Percentiles rank a stretch among this genome's conserved stretches.
phyloP scores from a whole-genome alignment of 805 yeast species.

The Suhomyces sp. region DNA sequence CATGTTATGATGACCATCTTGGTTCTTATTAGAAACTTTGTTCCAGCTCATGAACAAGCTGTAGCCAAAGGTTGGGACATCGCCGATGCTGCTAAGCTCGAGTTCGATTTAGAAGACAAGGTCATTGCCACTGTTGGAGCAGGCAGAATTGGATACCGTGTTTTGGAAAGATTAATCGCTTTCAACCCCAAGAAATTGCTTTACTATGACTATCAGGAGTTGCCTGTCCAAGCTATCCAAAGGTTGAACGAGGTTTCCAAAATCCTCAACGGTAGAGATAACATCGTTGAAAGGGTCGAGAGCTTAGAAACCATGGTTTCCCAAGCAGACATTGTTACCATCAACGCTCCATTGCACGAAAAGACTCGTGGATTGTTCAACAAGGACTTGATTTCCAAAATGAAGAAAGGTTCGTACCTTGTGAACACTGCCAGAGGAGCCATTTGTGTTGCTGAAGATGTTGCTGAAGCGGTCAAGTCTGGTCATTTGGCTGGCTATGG shows the following conservation, averaged over 20 bases:
- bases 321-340: constrained; percentile 69
- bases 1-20: constrained; percentile 75
- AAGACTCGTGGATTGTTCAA: constrained; percentile 66
- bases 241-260: constrained; percentile 37
- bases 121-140: constrained; percentile 77
- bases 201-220: constrained; percentile 73
- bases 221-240: constrained; percentile 50
- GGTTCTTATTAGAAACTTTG: constrained; percentile 70
- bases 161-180: constrained; percentile 67
- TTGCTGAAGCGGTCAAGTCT: constrained; percentile 66
- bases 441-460: constrained; percentile 68
- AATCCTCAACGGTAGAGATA: constrained; percentile 50
- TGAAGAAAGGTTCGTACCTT: constrained; percentile 17
- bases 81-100: constrained; percentile 67
- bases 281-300: constrained; percentile 60
- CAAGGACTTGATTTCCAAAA: constrained; percentile 59
- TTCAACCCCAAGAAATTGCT: constrained; percentile 73
- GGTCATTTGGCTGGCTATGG: constrained; percentile 80
- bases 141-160: constrained; percentile 78
- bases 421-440: constrained; percentile 51
- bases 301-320: constrained; percentile 63
- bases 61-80: constrained; percentile 68
- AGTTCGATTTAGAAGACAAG: constrained; percentile 74
- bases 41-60: constrained; percentile 74
- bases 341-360: constrained; percentile 76